Percentiles rank a stretch among this genome's conserved stretches.
Evolutionary conservation across 768 basidiomycete genomes (phyloP).

Genomic region (Phylloporus arenicola): DNA sequence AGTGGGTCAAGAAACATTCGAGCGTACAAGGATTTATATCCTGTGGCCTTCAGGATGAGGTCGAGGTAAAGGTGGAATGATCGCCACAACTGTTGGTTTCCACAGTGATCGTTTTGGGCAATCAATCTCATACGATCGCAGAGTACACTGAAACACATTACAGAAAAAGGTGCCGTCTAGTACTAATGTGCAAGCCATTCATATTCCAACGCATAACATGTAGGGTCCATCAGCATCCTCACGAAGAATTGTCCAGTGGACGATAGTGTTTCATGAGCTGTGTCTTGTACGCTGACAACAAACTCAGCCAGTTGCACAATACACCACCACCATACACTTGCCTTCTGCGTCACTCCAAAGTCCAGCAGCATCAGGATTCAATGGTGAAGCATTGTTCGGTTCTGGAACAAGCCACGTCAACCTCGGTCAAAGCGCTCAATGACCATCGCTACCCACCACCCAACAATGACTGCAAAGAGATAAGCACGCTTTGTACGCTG

Average conservation of each 20-base stretch:
- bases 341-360: conserved; percentile 74
- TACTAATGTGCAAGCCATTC: not conserved
- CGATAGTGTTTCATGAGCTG: conserved; percentile 73
- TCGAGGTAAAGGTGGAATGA: not conserved
- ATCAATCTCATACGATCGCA: not conserved
- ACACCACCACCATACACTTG: conserved; percentile 23
- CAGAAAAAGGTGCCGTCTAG: not conserved
- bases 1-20: not conserved
- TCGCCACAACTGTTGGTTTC: not conserved
- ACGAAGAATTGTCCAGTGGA: conserved; percentile 39
- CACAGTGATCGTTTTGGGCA: not conserved
- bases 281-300: conserved; percentile 54
- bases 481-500: conserved; percentile 83
- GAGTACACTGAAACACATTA: not conserved
- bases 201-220: not conserved
- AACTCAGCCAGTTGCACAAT: not conserved
- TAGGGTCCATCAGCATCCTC: conserved; percentile 7
- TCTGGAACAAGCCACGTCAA: conserved; percentile 39
- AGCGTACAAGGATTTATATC: not conserved
- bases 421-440: not conserved
- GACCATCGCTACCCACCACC: conserved; percentile 54
- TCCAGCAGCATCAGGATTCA: conserved; percentile 81
- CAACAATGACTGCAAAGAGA: conserved; percentile 82
- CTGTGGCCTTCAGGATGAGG: not conserved
- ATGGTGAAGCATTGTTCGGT: conserved; percentile 88